phyloP scores from a whole-genome alignment of 2,329 filamentous ascomycete genomes.

The Talaromyces piceae region DNA sequence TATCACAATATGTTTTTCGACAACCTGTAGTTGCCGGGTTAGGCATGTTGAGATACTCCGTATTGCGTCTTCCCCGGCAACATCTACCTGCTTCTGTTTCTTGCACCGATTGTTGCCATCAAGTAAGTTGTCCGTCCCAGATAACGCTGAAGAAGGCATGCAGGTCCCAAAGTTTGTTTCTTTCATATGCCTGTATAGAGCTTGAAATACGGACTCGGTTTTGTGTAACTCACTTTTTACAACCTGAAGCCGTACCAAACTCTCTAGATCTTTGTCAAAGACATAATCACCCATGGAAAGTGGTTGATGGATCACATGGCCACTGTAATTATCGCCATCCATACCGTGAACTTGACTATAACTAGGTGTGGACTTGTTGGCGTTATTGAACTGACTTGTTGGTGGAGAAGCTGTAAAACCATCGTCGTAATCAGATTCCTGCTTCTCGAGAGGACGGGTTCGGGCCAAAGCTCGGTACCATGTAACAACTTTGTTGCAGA shows the following conservation, averaged over 20 bases:
- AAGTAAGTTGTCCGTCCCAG: not conserved
- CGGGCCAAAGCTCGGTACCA: not conserved
- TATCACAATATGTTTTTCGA: not conserved
- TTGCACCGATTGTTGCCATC: not conserved
- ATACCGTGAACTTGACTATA: not conserved
- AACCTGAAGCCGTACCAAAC: not conserved
- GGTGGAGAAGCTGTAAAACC: not conserved
- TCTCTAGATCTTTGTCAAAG: not conserved
- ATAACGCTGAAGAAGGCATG: not conserved
- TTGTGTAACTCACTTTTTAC: not conserved
- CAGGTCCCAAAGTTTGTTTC: not conserved
- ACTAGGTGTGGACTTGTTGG: not conserved
- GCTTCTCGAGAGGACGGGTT: not conserved
- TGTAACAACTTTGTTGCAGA: not conserved
- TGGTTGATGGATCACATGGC: not conserved
- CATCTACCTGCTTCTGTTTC: not conserved
- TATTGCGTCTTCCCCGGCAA: not conserved
- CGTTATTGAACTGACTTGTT: not conserved
- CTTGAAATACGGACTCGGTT: not conserved
- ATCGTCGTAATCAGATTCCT: not conserved
- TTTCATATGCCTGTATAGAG: not conserved
- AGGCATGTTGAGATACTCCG: not conserved
- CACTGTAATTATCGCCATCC: not conserved
- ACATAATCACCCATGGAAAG: not conserved
- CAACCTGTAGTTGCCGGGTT: not conserved